Percentiles rank a stretch among this genome's conserved stretches.
phyloP scores from a whole-genome alignment of 2,329 filamentous ascomycete species.

The Exophiala sideris region DNA sequence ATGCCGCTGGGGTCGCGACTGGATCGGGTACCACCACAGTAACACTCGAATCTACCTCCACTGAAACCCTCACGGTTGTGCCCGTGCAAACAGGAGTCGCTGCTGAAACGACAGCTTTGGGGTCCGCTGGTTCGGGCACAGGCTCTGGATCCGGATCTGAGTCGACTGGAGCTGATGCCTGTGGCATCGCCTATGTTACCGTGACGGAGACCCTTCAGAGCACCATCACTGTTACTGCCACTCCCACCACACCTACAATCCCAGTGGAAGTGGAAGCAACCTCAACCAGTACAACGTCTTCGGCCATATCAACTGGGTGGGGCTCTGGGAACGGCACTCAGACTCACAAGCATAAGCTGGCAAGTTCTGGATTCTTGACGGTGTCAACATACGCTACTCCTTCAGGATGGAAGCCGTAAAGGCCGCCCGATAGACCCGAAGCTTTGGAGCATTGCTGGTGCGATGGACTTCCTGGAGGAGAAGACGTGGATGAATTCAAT shows the following conservation, averaged over 20 bases:
- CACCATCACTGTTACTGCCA: constrained; percentile 20
- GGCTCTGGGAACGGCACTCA: constrained; percentile 7
- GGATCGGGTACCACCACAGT: constrained; percentile 5
- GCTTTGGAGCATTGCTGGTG: not conserved
- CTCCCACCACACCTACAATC: not conserved
- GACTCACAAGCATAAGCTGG: not conserved
- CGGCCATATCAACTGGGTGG: constrained; percentile 1
- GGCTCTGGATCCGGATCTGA: not conserved
- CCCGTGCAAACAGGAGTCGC: constrained; percentile 3
- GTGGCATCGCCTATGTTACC: constrained; percentile 17
- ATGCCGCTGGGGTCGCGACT: constrained; percentile 2
- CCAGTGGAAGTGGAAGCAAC: not conserved
- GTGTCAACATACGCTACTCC: constrained; percentile 16
- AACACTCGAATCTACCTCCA: constrained; percentile 15
- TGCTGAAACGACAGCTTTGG: not conserved
- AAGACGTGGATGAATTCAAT: constrained; percentile 6
- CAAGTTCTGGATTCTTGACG: constrained; percentile 20
- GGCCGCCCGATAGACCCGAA: not conserved
- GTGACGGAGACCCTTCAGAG: constrained; percentile 20
- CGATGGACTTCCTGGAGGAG: not conserved
- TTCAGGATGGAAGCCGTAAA: constrained; percentile 17
- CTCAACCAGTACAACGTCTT: not conserved
- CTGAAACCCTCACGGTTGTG: constrained; percentile 15
- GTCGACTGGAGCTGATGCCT: constrained; percentile 1
- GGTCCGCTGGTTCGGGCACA: not conserved